A percentile compares a stretch with the other conserved stretches of the same genome.
These are phyloP conservation scores for Grigorovia yakushimaensis DNA, from an alignment of 805 yeast species.

Conservation along the genomic window DNA sequence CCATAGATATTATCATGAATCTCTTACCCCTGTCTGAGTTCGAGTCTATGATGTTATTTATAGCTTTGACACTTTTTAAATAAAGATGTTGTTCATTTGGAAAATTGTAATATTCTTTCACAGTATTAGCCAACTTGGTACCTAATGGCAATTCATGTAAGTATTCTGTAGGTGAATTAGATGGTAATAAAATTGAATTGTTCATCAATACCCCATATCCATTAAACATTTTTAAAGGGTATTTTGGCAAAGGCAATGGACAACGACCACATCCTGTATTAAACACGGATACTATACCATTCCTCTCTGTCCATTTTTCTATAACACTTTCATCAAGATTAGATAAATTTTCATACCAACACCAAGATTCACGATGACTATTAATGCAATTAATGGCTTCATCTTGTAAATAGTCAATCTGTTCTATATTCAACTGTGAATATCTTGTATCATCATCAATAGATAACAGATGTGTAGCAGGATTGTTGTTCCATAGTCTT, in stretches of 20 bases:
- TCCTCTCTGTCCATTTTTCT: conserved; percentile 7
- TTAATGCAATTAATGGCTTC: conserved; percentile 20
- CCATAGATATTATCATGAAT: conserved; percentile 23
- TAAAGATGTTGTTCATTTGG: conserved; percentile 31
- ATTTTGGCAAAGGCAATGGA: conserved; percentile 19
- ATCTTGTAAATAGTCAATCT: conserved; percentile 16
- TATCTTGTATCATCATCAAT: conserved; percentile 17
- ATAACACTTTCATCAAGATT: conserved; percentile 5
- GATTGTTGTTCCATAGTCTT: neutral
- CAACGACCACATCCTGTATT: conserved; percentile 24
- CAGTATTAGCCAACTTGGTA: conserved; percentile 29
- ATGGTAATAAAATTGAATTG: conserved; percentile 25
- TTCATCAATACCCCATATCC: conserved; percentile 18
- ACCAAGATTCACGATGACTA: conserved; percentile 21
- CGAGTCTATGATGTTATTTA: neutral
- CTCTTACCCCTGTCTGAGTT: conserved; percentile 11
- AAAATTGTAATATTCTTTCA: conserved; percentile 31
- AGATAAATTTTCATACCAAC: conserved; percentile 25
- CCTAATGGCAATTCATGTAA: conserved; percentile 26
- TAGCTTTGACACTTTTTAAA: conserved; percentile 14
- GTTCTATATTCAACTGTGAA: conserved; percentile 20
- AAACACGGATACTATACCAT: conserved; percentile 21
- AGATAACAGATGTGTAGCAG: conserved; percentile 1
- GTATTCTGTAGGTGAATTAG: conserved; percentile 16
- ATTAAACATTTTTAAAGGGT: conserved; percentile 13